phyloP scores from a whole-genome alignment of 495 filamentous ascomycete species.

The Xylaria sp. region DNA sequence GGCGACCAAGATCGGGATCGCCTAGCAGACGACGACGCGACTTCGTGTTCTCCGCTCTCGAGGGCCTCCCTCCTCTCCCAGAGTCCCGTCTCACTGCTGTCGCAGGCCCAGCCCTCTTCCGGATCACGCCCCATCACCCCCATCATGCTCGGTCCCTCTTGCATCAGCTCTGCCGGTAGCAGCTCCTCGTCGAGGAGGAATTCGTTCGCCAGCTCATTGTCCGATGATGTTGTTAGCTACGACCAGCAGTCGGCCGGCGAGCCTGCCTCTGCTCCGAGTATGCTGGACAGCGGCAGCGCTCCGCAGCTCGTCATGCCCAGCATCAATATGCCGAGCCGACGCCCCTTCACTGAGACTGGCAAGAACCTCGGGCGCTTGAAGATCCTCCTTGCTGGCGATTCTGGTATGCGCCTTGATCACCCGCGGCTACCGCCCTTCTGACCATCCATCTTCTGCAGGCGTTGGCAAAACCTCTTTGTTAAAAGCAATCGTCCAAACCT shows the following conservation, averaged over 20 bases:
- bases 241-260: conserved; percentile 58
- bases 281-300: conserved; percentile 61
- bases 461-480: conserved; percentile 90
- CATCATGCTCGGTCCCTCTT: conserved; percentile 56
- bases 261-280: conserved; percentile 35
- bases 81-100: conserved; percentile 41
- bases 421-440: conserved; percentile 6
- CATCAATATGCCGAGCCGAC: conserved; percentile 89
- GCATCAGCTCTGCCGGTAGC: conserved; percentile 54
- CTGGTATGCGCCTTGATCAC: conserved; percentile 60
- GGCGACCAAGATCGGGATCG: conserved; percentile 37
- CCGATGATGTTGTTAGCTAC: conserved; percentile 60
- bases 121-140: conserved; percentile 64
- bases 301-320: conserved; percentile 98
- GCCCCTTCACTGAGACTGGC: conserved; percentile 89
- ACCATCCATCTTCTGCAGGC: conserved; percentile 30
- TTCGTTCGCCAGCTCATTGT: conserved; percentile 55
- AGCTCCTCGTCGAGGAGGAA: conserved; percentile 62
- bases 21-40: conserved; percentile 30
- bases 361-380: conserved; percentile 87
- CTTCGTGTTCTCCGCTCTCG: conserved; percentile 31
- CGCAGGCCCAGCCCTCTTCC: conserved; percentile 39
- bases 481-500: conserved; percentile 91
- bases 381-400: conserved; percentile 82
- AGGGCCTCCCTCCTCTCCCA: conserved; percentile 36